Conservation (phyloP, 2,329 filamentous ascomycete genomes). For the Stagonosporopsis chrysanthemi region DNA sequence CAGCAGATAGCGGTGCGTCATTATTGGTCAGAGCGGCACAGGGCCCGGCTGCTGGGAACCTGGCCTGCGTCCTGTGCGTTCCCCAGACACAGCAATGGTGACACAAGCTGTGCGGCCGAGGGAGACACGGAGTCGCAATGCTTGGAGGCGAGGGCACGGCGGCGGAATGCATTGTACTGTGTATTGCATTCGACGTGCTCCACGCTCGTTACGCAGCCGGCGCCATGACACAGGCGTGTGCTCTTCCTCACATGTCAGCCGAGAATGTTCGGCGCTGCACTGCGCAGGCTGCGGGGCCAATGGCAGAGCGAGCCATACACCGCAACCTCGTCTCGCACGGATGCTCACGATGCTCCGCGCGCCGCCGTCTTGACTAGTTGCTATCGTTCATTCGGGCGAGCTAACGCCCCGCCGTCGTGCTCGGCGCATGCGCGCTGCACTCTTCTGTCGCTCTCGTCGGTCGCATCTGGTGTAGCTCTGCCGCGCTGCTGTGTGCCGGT, state of each 20-base stretch:
- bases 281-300: not conserved
- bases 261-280: slow-evolving; percentile 5
- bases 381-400: slow-evolving; percentile 29
- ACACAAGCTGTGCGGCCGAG: slow-evolving; percentile 3
- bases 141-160: slow-evolving; percentile 5
- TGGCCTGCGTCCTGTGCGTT: slow-evolving; percentile 13
- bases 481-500: slow-evolving; percentile 21
- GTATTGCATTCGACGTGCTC: slow-evolving; percentile 8
- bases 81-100: slow-evolving; percentile 5
- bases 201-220: not conserved
- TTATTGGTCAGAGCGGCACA: slow-evolving; percentile 13
- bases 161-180: slow-evolving; percentile 7
- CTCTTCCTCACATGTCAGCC: slow-evolving; percentile 11
- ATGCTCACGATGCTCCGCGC: slow-evolving; percentile 16
- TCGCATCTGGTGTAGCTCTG: slow-evolving; percentile 18
- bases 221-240: not conserved
- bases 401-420: slow-evolving; percentile 34
- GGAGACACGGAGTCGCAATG: not conserved
- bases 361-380: slow-evolving; percentile 25
- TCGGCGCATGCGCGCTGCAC: slow-evolving; percentile 23
- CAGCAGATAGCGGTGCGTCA: slow-evolving; percentile 15
- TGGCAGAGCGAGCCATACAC: not conserved
- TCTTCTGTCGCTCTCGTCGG: slow-evolving; percentile 13
- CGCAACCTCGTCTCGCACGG: slow-evolving; percentile 12
- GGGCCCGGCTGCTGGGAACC: slow-evolving; percentile 16